Evolutionary conservation across 208 protist species (phyloP).

Genomic region (Herpetomonas tarakana): DNA sequence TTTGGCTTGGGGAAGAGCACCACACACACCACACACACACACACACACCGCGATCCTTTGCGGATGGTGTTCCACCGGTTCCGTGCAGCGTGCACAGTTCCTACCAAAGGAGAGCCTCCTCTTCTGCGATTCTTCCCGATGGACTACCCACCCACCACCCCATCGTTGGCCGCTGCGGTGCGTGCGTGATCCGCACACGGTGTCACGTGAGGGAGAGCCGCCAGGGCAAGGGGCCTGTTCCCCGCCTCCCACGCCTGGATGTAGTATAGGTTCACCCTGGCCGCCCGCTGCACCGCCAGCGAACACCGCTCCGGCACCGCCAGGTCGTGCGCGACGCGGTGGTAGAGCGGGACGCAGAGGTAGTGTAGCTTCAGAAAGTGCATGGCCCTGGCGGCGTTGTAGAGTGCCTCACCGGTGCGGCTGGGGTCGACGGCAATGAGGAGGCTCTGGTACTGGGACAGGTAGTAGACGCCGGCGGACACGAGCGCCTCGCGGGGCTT

Average conservation of each 20-base stretch:
- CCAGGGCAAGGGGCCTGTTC: conserved; percentile 51
- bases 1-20: no score
- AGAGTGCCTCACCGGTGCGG: conserved; percentile 66
- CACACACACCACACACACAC: no score
- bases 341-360: conserved; percentile 75
- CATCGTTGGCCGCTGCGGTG: no score
- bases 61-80: no score
- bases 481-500: conserved; percentile 60
- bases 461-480: conserved; percentile 72
- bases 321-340: conserved; percentile 64
- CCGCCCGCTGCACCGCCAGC: conserved; percentile 59
- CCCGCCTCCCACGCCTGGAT: conserved; percentile 64
- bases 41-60: no score
- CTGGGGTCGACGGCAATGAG: conserved; percentile 34
- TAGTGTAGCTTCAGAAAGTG: conserved; percentile 72
- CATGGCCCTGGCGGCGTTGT: conserved; percentile 79
- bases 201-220: conserved; percentile 33
- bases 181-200: no score
- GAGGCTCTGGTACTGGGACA: conserved; percentile 63
- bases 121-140: no score
- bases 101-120: no score
- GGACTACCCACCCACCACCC: no score
- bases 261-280: conserved; percentile 78
- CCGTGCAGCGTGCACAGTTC: no score
- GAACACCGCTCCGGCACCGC: conserved; percentile 61